Conservation (phyloP, 768 basidiomycete genomes). For the Boletellus emodensis region DNA sequence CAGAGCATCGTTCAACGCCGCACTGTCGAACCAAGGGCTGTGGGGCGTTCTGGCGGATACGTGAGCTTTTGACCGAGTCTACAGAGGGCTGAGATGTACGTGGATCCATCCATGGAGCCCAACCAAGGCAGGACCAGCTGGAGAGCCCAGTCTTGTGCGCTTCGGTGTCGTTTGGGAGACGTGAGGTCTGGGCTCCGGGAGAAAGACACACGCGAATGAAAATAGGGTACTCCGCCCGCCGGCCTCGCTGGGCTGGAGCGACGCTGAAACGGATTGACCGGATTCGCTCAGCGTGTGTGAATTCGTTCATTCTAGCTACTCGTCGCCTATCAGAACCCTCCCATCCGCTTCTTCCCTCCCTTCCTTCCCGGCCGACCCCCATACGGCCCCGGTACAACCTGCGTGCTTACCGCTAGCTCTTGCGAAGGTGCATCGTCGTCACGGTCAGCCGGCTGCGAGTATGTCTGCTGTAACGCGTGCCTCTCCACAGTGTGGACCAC, state of each 20-base stretch:
- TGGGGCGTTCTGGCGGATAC: slow-evolving; percentile 41
- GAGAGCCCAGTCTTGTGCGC: slow-evolving; percentile 69
- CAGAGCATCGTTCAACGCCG: slow-evolving; percentile 59
- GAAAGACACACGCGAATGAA: slow-evolving; percentile 13
- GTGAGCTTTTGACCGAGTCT: slow-evolving; percentile 18
- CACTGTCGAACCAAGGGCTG: slow-evolving; percentile 60
- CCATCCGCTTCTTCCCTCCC: slow-evolving; percentile 59
- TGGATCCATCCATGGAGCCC: slow-evolving; percentile 77
- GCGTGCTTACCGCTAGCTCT: slow-evolving; percentile 56
- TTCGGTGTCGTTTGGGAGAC: slow-evolving; percentile 19
- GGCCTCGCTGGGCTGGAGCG: slow-evolving; percentile 6
- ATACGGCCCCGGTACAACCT: slow-evolving; percentile 65
- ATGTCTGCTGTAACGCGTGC: background rate
- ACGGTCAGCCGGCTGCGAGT: slow-evolving; percentile 15
- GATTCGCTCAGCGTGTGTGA: slow-evolving; percentile 9
- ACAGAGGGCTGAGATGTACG: slow-evolving; percentile 32
- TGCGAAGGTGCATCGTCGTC: slow-evolving; percentile 32
- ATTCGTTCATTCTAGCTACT: background rate
- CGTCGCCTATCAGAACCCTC: slow-evolving; percentile 56
- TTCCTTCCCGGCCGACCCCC: slow-evolving; percentile 64
- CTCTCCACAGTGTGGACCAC: slow-evolving; percentile 13
- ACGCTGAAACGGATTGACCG: slow-evolving; percentile 20
- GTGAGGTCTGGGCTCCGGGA: slow-evolving; percentile 8
- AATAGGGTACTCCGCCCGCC: slow-evolving; percentile 24
- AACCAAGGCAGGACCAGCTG: slow-evolving; percentile 53